Percentiles rank a stretch among this genome's conserved stretches.
Conservation (phyloP, 345 rosid genomes). For the Lepidium aucheri region DNA sequence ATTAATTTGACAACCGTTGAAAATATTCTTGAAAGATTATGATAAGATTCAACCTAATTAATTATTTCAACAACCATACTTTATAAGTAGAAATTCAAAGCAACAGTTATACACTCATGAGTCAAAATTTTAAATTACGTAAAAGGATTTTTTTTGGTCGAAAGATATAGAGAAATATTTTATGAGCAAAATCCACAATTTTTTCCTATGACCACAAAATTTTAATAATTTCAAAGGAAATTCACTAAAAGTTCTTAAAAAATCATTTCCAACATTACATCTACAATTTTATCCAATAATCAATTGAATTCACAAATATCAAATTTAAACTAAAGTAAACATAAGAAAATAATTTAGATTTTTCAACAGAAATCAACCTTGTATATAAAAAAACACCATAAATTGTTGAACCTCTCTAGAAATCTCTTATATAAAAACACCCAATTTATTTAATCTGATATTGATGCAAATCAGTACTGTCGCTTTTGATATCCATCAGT, state of each 20-base stretch:
- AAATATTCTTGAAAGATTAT: not conserved
- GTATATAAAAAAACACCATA: not conserved
- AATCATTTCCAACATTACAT: not conserved
- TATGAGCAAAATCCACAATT: not conserved
- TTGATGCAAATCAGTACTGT: not conserved
- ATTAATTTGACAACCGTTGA: not conserved
- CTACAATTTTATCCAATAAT: conserved; percentile 5
- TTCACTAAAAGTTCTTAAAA: not conserved
- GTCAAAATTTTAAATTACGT: not conserved
- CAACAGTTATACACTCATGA: not conserved
- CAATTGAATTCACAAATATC: not conserved
- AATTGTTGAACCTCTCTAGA: not conserved
- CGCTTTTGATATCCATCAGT: not conserved
- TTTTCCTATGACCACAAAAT: not conserved
- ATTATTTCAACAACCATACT: conserved; percentile 3
- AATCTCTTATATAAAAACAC: not conserved
- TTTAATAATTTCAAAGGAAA: not conserved
- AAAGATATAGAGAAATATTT: not conserved
- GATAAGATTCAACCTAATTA: not conserved
- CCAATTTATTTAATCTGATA: not conserved
- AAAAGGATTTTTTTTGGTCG: too few relatives aligned
- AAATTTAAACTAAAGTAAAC: not conserved
- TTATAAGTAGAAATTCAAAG: not conserved
- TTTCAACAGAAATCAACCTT: not conserved
- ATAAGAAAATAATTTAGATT: not conserved